Evolutionary conservation across 2,329 filamentous ascomycete species (phyloP).

Genomic region (Aspergillus neotritici): DNA sequence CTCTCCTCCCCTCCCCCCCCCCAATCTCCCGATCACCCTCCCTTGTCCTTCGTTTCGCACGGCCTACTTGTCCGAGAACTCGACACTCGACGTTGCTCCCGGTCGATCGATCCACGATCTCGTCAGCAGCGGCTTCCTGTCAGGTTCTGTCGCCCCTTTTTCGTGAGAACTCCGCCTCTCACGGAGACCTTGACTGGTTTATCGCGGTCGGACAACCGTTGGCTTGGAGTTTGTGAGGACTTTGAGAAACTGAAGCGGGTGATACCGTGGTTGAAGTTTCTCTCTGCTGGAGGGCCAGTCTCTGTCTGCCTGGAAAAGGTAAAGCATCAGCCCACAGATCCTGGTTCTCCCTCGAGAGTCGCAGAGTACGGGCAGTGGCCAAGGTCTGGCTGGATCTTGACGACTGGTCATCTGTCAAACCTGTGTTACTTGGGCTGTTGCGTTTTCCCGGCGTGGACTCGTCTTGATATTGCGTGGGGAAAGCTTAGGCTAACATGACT

Average conservation of each 20-base stretch:
- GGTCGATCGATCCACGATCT: conserved; percentile 13
- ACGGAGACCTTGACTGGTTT: conserved; percentile 39
- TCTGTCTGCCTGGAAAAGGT: conserved; percentile 28
- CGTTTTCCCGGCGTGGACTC: conserved; percentile 5
- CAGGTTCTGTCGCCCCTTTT: conserved; percentile 29
- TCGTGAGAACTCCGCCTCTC: conserved; percentile 27
- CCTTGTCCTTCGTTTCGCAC: conserved; percentile 10
- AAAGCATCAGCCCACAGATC: conserved; percentile 27
- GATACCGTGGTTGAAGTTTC: conserved; percentile 13
- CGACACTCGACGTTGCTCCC: conserved; percentile 21
- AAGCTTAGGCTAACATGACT: conserved; percentile 29
- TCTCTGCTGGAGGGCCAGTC: conserved; percentile 16
- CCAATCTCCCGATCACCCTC: conserved; percentile 10
- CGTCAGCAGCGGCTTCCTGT: conserved; percentile 21
- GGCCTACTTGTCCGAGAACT: conserved; percentile 28
- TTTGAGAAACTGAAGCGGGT: conserved; percentile 13
- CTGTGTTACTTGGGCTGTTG: too few relatives aligned
- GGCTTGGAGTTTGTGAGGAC: conserved; percentile 24
- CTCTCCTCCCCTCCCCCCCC: conserved; percentile 11
- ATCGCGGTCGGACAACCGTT: conserved; percentile 32
- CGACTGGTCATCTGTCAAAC: conserved; percentile 3
- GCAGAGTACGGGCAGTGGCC: conserved; percentile 8
- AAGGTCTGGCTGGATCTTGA: conserved; percentile 11
- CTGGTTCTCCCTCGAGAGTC: conserved; percentile 17
- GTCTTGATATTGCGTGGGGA: conserved; percentile 13